A percentile compares a stretch with the other conserved stretches of the same genome.
These are phyloP conservation scores for Jacaranda mimosifolia DNA, from an alignment of 257 asterid genomes.

Conservation along the genomic window DNA sequence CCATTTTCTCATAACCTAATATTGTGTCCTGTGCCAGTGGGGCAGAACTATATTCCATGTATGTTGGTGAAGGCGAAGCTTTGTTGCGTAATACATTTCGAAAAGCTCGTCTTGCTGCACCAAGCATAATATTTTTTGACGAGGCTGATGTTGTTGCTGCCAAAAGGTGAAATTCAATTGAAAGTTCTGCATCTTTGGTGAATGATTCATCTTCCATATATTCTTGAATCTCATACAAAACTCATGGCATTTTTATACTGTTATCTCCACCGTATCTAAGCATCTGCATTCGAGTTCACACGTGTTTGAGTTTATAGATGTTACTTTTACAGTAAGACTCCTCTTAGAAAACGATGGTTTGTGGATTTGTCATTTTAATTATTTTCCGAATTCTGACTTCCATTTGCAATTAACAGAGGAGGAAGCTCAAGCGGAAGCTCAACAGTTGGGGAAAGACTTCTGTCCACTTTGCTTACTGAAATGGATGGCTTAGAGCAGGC, in stretches of 20 bases:
- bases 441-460: constrained; percentile 85
- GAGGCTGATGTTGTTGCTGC: constrained; percentile 97
- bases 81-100: constrained; percentile 84
- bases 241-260: background rate
- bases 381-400: constrained; percentile 12
- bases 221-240: background rate
- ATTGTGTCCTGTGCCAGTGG: constrained; percentile 63
- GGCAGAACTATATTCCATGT: constrained; percentile 91
- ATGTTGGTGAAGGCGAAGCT: constrained; percentile 99
- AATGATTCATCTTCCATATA: constrained; percentile 8
- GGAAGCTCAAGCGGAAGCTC: constrained; percentile 80
- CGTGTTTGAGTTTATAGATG: background rate
- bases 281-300: background rate
- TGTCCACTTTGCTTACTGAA: constrained; percentile 92
- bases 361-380: background rate
- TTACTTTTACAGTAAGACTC: background rate
- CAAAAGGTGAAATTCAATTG: constrained; percentile 56
- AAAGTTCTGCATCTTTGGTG: background rate
- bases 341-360: too few species aligned
- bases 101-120: constrained; percentile 96
- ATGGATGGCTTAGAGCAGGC: constrained; percentile 98
- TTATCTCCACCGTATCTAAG: background rate
- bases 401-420: constrained; percentile 62
- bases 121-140: constrained; percentile 94
- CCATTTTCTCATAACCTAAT: constrained; percentile 32